A percentile compares a stretch with the other conserved stretches of the same genome.
These are phyloP conservation scores for Penicillium salamii DNA, from an alignment of 495 filamentous ascomycete species.

Conservation along the genomic window DNA sequence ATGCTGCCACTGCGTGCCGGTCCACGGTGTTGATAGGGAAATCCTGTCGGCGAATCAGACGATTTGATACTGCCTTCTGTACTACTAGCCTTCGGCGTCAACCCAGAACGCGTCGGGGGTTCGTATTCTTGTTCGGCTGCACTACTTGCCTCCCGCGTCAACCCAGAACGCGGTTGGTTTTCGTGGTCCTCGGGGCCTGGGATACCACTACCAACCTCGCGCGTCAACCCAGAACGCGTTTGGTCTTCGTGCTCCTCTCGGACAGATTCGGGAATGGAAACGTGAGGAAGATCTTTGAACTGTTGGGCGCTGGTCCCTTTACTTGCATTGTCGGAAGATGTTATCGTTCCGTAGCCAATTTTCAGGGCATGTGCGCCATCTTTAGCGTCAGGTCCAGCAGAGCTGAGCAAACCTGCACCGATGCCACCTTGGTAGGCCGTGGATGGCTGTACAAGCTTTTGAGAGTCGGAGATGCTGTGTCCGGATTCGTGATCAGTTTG, in stretches of 20 bases:
- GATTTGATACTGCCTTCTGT: conserved; percentile 39
- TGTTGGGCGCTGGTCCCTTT: conserved; percentile 25
- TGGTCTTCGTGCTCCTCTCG: conserved; percentile 36
- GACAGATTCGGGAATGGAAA: conserved; percentile 38
- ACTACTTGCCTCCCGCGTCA: not conserved
- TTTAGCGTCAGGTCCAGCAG: conserved; percentile 54
- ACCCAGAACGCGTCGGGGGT: conserved; percentile 14
- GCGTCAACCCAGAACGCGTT: conserved; percentile 7
- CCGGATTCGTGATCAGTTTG: conserved; percentile 37
- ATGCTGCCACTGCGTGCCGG: conserved; percentile 80
- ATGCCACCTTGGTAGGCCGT: conserved; percentile 45
- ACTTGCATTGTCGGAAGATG: conserved; percentile 10
- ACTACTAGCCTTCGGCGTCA: conserved; percentile 21
- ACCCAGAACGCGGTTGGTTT: conserved; percentile 15
- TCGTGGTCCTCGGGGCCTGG: conserved; percentile 32
- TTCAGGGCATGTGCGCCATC: conserved; percentile 68
- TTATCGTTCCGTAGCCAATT: conserved; percentile 62
- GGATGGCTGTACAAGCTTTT: conserved; percentile 15
- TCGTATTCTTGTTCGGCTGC: conserved; percentile 35
- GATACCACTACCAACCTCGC: not conserved
- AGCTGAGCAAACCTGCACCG: conserved; percentile 48
- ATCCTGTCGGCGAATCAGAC: conserved; percentile 29
- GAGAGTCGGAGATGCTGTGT: conserved; percentile 28
- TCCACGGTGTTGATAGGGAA: conserved; percentile 41
- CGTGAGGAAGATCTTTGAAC: conserved; percentile 25